Conservation (phyloP, 306 rosid genomes). For the Corylus heterophylla region DNA sequence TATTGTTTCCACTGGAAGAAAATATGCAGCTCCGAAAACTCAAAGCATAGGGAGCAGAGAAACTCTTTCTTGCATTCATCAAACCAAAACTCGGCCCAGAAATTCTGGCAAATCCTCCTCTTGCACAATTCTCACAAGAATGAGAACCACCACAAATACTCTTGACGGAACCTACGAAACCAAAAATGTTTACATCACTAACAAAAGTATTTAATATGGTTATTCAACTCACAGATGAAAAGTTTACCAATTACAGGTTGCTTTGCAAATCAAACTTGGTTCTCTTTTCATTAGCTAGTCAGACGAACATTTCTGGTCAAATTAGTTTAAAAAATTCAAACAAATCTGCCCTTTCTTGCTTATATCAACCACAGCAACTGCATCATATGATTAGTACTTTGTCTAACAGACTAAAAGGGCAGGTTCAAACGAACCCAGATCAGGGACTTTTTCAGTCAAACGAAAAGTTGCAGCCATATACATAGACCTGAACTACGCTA, state of each 20-base stretch:
- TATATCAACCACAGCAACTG: background rate
- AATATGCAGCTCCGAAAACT: slow-evolving; percentile 29
- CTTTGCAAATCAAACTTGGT: background rate
- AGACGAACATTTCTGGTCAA: background rate
- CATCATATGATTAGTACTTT: background rate
- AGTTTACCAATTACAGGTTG: background rate
- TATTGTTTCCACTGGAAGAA: slow-evolving; percentile 32
- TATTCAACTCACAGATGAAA: background rate
- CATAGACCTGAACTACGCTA: background rate
- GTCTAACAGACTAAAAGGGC: background rate
- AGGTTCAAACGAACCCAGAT: background rate
- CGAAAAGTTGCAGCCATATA: background rate
- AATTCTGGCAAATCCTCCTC: slow-evolving; percentile 32
- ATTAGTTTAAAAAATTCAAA: background rate
- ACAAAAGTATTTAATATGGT: background rate
- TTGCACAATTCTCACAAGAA: slow-evolving; percentile 29
- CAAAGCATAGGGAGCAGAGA: slow-evolving; percentile 22
- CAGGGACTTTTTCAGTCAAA: background rate
- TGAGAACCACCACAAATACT: slow-evolving; percentile 15
- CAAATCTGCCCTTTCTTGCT: background rate
- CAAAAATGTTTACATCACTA: background rate
- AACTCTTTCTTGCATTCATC: slow-evolving; percentile 17
- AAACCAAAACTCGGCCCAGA: slow-evolving; percentile 19
- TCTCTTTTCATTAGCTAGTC: background rate
- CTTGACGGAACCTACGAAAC: slow-evolving; percentile 6